A percentile compares a stretch with the other conserved stretches of the same genome.
phyloP scores from a whole-genome alignment of 257 asterid species.

The Solanum chiquidenum region DNA sequence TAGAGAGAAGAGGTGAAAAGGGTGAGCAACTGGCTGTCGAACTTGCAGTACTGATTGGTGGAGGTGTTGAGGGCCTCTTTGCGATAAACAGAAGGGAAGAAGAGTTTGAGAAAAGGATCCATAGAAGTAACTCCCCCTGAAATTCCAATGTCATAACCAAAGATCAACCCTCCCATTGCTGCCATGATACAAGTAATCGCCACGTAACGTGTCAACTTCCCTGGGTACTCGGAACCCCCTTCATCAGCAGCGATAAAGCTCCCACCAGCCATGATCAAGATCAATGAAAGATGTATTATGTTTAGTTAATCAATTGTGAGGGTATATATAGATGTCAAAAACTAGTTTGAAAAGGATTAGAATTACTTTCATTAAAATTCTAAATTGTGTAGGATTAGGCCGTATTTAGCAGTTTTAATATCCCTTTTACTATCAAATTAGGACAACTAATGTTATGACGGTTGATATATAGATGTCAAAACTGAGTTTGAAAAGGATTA shows the following conservation, averaged over 20 bases:
- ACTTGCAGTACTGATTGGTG: background rate
- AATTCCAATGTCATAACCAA: background rate
- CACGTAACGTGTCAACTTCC: background rate
- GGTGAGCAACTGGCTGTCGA: background rate
- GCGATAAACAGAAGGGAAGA: background rate
- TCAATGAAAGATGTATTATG: background rate
- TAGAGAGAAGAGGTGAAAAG: background rate
- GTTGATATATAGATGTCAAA: too few species aligned
- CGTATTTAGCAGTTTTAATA: too few species aligned
- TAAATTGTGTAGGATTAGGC: background rate
- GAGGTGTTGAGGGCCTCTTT: background rate
- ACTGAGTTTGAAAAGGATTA: too few species aligned
- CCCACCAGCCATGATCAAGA: background rate
- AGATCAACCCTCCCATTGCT: background rate
- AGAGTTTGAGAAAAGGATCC: background rate
- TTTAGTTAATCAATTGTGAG: background rate
- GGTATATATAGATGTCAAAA: background rate
- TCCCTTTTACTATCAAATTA: too few species aligned
- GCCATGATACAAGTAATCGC: background rate
- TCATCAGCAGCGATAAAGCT: background rate
- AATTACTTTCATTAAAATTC: too few species aligned
- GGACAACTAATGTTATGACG: too few species aligned
- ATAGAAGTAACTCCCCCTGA: background rate
- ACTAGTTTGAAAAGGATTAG: too few species aligned
- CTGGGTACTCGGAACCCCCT: background rate